Percentiles rank a stretch among this genome's conserved stretches.
Evolutionary conservation across 2,329 filamentous ascomycete genomes (phyloP).

Genomic region (Penicillium occitanis): DNA sequence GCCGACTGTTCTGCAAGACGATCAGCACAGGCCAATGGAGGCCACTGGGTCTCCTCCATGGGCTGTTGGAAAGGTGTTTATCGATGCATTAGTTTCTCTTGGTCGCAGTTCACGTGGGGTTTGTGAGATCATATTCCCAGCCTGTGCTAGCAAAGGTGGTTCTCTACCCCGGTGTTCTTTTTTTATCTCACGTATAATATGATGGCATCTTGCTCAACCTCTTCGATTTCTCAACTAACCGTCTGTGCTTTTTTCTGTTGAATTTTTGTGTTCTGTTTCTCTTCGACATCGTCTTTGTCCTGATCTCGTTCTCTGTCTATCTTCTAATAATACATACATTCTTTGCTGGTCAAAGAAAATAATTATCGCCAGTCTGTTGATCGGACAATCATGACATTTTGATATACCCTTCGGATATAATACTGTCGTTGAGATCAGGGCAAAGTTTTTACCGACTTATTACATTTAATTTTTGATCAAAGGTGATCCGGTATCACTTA

Average conservation of each 20-base stretch:
- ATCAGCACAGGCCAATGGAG: conserved; percentile 10
- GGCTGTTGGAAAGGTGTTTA: conserved; percentile 1
- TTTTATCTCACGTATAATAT: conserved; percentile 27
- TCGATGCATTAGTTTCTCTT: conserved; percentile 8
- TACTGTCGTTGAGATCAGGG: conserved; percentile 13
- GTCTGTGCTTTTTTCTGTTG: conserved; percentile 22
- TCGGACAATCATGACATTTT: conserved; percentile 31
- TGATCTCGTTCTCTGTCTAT: conserved; percentile 19
- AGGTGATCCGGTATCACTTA: conserved; percentile 33
- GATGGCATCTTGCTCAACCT: conserved; percentile 12
- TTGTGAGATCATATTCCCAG: conserved; percentile 16
- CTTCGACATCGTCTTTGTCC: conserved; percentile 27
- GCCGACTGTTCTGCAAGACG: conserved; percentile 6
- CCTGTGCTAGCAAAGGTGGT: not conserved
- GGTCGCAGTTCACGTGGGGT: conserved; percentile 2
- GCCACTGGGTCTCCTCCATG: conserved; percentile 5
- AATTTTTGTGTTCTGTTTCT: conserved; percentile 28
- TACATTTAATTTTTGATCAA: conserved; percentile 22
- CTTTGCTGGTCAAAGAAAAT: conserved; percentile 34
- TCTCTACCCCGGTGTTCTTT: conserved; percentile 17
- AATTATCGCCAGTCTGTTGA: conserved; percentile 42
- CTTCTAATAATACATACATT: conserved; percentile 19
- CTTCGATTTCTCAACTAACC: conserved; percentile 14
- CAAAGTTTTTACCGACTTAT: conserved; percentile 12
- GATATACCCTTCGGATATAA: conserved; percentile 18